These are phyloP conservation scores for Diplodia corticola DNA, from an alignment of 2,329 filamentous ascomycete genomes.

Conservation along the genomic window DNA sequence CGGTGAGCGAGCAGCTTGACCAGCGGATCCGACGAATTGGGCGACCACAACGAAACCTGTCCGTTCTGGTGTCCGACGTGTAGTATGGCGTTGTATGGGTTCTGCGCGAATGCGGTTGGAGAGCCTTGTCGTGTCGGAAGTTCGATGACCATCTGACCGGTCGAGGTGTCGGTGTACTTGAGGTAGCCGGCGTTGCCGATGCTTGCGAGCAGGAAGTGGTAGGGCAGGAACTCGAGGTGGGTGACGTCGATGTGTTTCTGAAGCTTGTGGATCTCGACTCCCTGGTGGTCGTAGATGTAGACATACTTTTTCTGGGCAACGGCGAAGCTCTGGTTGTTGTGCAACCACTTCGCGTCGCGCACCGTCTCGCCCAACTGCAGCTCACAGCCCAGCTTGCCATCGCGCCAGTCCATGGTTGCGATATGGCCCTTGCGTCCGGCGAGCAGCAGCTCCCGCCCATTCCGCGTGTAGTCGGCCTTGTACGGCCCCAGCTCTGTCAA, in stretches of 20 bases:
- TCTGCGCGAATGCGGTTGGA: conserved; percentile 81
- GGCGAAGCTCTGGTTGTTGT: conserved; percentile 93
- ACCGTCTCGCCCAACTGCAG: conserved; percentile 88
- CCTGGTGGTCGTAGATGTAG: conserved; percentile 91
- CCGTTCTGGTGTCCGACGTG: conserved; percentile 95
- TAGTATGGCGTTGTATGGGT: conserved; percentile 87
- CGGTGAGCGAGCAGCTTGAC: conserved; percentile 89
- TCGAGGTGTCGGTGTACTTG: conserved; percentile 94
- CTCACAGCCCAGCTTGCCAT: conserved; percentile 88
- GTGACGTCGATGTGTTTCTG: conserved; percentile 88
- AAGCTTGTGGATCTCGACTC: conserved; percentile 89
- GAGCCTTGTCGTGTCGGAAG: conserved; percentile 81
- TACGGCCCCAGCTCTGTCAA: conserved; percentile 80
- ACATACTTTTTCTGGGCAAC: conserved; percentile 95
- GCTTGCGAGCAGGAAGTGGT: conserved; percentile 79
- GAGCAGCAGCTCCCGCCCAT: conserved; percentile 81
- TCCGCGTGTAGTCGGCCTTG: conserved; percentile 82
- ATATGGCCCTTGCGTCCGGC: conserved; percentile 92
- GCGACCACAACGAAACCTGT: conserved; percentile 92
- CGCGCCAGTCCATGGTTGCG: conserved; percentile 94
- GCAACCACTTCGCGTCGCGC: conserved; percentile 85
- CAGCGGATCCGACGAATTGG: conserved; percentile 80
- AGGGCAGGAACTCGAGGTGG: conserved; percentile 93
- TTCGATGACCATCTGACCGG: conserved; percentile 83
- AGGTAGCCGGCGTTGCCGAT: conserved; percentile 78